Evolutionary conservation across 805 yeast genomes (phyloP).

Genomic region (Wickerhamiella musiphila): DNA sequence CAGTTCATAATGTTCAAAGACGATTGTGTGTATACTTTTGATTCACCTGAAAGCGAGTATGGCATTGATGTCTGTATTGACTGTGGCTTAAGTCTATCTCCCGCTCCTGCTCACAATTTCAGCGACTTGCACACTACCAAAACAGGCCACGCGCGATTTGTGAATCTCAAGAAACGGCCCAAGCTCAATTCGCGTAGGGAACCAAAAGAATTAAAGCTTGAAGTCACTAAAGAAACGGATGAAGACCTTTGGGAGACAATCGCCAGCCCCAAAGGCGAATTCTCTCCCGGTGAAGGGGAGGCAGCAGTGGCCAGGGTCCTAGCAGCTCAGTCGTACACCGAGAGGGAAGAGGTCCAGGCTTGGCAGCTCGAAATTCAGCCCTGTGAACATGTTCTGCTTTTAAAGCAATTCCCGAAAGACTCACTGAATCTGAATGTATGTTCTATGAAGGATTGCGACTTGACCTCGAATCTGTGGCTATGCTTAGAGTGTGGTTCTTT

Average conservation of each 20-base stretch:
- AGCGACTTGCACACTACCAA: conserved; percentile 37
- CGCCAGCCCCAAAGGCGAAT: conserved; percentile 4
- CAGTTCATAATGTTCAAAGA: conserved; percentile 67
- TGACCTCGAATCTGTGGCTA: conserved; percentile 73
- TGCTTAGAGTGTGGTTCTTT: conserved; percentile 80
- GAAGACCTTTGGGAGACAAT: conserved; percentile 39
- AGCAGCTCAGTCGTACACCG: conserved; percentile 39
- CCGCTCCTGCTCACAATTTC: conserved; percentile 50
- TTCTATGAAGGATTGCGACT: conserved; percentile 23
- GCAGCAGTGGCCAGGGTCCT: conserved; percentile 30
- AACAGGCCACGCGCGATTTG: conserved; percentile 36
- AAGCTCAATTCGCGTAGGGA: conserved; percentile 32
- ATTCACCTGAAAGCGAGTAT: conserved; percentile 33
- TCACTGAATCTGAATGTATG: conserved; percentile 18
- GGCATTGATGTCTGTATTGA: conserved; percentile 65
- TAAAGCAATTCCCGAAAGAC: conserved; percentile 24
- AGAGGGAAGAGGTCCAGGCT: conserved; percentile 55
- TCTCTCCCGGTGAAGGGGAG: too few species aligned
- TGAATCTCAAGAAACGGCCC: conserved; percentile 38
- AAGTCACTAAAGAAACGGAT: conserved; percentile 45
- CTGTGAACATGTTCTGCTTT: conserved; percentile 56
- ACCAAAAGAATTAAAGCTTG: conserved; percentile 41
- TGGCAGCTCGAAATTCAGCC: conserved; percentile 84
- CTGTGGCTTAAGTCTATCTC: conserved; percentile 36
- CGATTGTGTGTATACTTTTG: conserved; percentile 79